Base-by-base conservation (phyloP, 1,284 basidiomycete genomes). In the Ceratobasidium sp. region DNA sequence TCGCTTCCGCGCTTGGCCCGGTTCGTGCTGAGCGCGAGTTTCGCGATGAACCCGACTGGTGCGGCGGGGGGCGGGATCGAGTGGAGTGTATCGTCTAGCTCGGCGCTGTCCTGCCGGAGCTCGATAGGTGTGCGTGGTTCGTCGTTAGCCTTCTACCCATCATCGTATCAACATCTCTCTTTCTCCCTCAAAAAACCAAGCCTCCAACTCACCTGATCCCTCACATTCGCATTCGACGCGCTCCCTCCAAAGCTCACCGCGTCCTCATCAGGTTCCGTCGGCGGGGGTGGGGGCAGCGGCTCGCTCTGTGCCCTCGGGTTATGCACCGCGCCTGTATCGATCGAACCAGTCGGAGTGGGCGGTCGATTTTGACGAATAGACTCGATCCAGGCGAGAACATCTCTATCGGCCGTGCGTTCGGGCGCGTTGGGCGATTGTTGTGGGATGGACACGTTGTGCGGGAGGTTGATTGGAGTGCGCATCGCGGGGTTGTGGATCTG, bases 41-140 rank as follows among this genome's bases (percentile, higher is more conserved):
- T 90, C 17, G 93, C 93, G 40, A 94, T 89, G 70, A 94, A 83
- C 1, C 92, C 92, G 6, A 94, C 86, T 2, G 93, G 93, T 4
- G 93, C 92, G 44, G 90, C 87, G 13, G 89, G 86, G 78, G 93
- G 91, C 1, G 92, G 92, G 17, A 93, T 83, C 26, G 88, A 87
- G 77, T 87, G 87, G 57, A 87, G 83, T 57, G 88, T 82, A 64
- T 83, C 74, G 15, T 81, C 82, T 75, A 78, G 44, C 79, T 78
- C 73, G 50, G 48, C 38, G 50, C 50, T 75, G 46, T 65, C 73
- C 56, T 75, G 73, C 6, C 48, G 61, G 13, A 75, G 44, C 40
- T 75, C 62, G 17, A 56, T 38, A 20, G 73, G 62, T 13, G 62
- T 75, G 20, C 62, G 61, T 38, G 73, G 73, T 33, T 7, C 61